Conservation (phyloP, 176 grass and related monocot genomes). For the Cocos nucifera region DNA sequence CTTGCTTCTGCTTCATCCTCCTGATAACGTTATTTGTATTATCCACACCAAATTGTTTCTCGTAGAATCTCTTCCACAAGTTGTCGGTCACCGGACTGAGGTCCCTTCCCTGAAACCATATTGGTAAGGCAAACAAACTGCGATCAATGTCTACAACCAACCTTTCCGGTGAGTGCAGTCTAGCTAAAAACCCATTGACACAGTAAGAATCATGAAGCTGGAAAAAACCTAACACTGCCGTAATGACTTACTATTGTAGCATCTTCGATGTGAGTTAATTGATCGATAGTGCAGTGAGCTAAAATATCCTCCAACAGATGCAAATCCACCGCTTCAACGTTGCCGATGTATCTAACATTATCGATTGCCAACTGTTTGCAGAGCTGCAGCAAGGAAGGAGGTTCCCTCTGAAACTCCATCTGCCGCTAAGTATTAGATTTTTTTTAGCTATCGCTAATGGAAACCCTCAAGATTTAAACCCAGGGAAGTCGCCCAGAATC, state of each 20-base stretch:
- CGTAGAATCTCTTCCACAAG: constrained; percentile 46
- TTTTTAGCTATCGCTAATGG: too few relatives aligned
- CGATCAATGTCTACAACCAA: background rate
- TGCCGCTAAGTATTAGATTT: background rate
- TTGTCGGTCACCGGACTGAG: constrained; percentile 41
- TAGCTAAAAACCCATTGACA: too few relatives aligned
- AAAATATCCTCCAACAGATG: constrained; percentile 29
- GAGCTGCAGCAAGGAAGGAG: constrained; percentile 30
- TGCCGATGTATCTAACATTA: constrained; percentile 35
- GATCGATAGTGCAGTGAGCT: constrained; percentile 28
- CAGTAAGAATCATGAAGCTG: too few relatives aligned
- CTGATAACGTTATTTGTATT: constrained; percentile 22
- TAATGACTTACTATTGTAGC: constrained; percentile 21
- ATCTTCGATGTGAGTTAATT: constrained; percentile 34
- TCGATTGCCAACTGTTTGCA: constrained; percentile 27
- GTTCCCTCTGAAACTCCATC: constrained; percentile 18
- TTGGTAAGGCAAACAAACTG: constrained; percentile 6
- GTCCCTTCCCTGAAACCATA: constrained; percentile 26
- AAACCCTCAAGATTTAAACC: too few relatives aligned
- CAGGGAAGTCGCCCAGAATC: too few relatives aligned
- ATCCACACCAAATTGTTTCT: constrained; percentile 35
- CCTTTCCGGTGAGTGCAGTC: too few relatives aligned
- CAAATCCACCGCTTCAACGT: constrained; percentile 32
- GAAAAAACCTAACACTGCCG: too few relatives aligned
- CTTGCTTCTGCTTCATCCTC: constrained; percentile 30